Conservation (phyloP, 768 basidiomycete species). For the Termitomyces sp. region DNA sequence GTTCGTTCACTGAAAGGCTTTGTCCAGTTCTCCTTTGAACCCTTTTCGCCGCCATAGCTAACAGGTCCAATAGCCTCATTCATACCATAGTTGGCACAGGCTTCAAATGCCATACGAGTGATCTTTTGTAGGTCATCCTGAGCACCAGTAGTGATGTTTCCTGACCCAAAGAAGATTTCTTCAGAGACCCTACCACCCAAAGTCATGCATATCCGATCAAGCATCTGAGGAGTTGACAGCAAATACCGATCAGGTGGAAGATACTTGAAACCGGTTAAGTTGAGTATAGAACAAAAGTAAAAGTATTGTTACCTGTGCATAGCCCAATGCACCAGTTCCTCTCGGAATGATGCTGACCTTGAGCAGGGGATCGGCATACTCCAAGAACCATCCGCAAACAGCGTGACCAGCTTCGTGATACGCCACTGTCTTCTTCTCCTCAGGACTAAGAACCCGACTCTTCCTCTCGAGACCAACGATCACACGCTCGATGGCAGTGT, state of each 20-base stretch:
- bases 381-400: conserved; percentile 97
- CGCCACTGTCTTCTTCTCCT: conserved; percentile 98
- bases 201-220: conserved; percentile 97
- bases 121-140: conserved; percentile 99
- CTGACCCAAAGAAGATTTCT: conserved; percentile 92
- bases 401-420: conserved; percentile 99
- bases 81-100: conserved; percentile 96
- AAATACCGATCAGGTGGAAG: conserved; percentile 95
- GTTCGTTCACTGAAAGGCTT: conserved; percentile 99
- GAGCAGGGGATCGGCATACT: conserved; percentile 93
- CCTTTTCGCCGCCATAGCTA: conserved; percentile 89
- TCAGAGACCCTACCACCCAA: conserved; percentile 97
- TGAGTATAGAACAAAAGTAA: conserved; percentile 12
- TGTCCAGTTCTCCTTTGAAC: conserved; percentile 83
- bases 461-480: conserved; percentile 97
- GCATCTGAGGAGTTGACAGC: conserved; percentile 91
- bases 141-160: conserved; percentile 95
- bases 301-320: conserved; percentile 72
- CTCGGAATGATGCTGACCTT: conserved; percentile 99
- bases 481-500: conserved; percentile 96
- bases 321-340: conserved; percentile 93
- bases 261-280: conserved; percentile 50
- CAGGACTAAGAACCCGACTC: conserved; percentile 85
- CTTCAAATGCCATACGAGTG: conserved; percentile 96
- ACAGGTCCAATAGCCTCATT: conserved; percentile 92